These are phyloP conservation scores for Stephanodiscus minutulus DNA, from an alignment of 108 stramenopile species.

Conservation along the genomic window DNA sequence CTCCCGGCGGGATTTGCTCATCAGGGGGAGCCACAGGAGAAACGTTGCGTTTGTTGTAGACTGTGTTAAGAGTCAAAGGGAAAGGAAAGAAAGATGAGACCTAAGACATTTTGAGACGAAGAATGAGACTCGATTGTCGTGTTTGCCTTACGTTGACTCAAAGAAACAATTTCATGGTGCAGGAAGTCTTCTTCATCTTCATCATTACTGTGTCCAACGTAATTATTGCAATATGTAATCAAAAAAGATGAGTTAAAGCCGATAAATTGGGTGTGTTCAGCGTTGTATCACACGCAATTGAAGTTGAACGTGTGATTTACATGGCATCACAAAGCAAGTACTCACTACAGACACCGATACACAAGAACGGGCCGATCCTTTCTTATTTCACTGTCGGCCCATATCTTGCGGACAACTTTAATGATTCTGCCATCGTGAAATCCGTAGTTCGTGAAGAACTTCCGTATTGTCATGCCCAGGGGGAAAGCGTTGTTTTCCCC, in stretches of 20 bases:
- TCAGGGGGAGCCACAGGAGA: constrained; percentile 9
- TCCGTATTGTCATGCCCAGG: constrained; percentile 45
- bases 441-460: constrained; percentile 42
- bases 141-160: constrained; percentile 28
- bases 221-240: background rate
- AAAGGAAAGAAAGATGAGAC: constrained; percentile 5
- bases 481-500: constrained; percentile 41
- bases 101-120: background rate
- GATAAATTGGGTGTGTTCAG: background rate
- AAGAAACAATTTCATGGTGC: constrained; percentile 39
- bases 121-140: background rate
- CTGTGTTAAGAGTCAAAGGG: background rate
- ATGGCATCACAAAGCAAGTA: background rate
- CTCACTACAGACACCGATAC: constrained; percentile 36
- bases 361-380: constrained; percentile 39
- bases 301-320: background rate
- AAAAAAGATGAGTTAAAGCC: background rate
- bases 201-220: constrained; percentile 18
- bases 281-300: background rate
- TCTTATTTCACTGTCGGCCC: constrained; percentile 22
- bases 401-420: constrained; percentile 30
- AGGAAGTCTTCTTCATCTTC: constrained; percentile 49
- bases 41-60: constrained; percentile 31
- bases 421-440: constrained; percentile 53
- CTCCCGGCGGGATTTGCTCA: constrained; percentile 38